Percentiles rank a stretch among this genome's conserved stretches.
Evolutionary conservation across 371 early-diverging fungal genomes (phyloP).

Genomic region (Parasitella parasitica): DNA sequence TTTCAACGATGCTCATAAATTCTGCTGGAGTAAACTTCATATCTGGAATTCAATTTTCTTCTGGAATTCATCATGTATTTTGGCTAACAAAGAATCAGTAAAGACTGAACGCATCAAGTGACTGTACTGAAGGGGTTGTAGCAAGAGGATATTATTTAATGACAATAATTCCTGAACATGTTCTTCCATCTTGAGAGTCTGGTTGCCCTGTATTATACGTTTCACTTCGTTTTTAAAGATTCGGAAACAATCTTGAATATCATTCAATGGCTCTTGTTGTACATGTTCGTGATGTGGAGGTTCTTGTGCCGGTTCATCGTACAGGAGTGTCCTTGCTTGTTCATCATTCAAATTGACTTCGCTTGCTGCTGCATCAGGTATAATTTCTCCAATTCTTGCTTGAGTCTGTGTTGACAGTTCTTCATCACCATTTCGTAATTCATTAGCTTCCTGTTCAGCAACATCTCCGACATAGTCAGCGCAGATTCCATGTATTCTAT

Average conservation of each 20-base stretch:
- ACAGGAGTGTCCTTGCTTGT: constrained; percentile 5
- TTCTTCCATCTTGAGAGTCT: constrained; percentile 17
- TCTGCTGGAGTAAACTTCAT: constrained; percentile 14
- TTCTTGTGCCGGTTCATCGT: constrained; percentile 16
- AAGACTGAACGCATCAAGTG: constrained; percentile 10
- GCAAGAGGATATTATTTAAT: constrained; percentile 15
- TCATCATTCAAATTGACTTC: constrained; percentile 17
- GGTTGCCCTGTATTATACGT: constrained; percentile 9
- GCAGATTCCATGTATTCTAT: constrained; percentile 17
- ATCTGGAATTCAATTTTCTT: constrained; percentile 13
- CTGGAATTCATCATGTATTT: constrained; percentile 15
- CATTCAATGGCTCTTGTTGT: constrained; percentile 14
- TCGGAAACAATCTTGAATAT: constrained; percentile 13
- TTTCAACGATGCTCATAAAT: constrained; percentile 18
- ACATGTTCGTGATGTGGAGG: constrained; percentile 11
- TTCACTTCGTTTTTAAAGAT: constrained; percentile 13
- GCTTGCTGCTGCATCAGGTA: constrained; percentile 15
- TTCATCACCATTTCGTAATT: constrained; percentile 18
- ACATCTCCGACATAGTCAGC: constrained; percentile 19
- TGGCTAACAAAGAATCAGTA: constrained; percentile 15
- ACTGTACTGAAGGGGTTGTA: constrained; percentile 13
- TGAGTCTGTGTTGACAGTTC: constrained; percentile 18
- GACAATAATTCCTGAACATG: constrained; percentile 14
- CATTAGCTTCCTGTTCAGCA: constrained; percentile 20
- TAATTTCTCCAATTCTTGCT: constrained; percentile 18